A percentile compares a stretch with the other conserved stretches of the same genome.
Conservation (phyloP, 805 yeast species). For the Vanderwaltozyma polyspora region DNA sequence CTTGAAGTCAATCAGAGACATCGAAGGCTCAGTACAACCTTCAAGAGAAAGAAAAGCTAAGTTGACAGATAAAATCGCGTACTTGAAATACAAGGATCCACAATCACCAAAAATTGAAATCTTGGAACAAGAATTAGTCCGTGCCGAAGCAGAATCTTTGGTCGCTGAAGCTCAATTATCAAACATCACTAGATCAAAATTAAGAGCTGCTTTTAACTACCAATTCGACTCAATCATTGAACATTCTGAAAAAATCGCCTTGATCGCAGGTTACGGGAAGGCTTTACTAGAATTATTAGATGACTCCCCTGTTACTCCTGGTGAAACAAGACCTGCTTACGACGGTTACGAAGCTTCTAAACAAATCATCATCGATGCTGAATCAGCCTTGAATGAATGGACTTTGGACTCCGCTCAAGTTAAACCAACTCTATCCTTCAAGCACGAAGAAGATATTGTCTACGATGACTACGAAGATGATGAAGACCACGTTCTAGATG, state of each 20-base stretch:
- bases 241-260: constrained; percentile 73
- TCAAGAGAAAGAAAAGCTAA: constrained; percentile 78
- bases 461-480: constrained; percentile 41
- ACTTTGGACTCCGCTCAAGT: constrained; percentile 74
- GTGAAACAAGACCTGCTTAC: constrained; percentile 83
- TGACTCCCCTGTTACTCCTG: constrained; percentile 80
- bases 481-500: constrained; percentile 8
- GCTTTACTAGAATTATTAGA: constrained; percentile 74
- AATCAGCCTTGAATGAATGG: constrained; percentile 74
- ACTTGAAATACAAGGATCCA: constrained; percentile 76
- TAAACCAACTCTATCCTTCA: constrained; percentile 67
- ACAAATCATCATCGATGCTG: constrained; percentile 79
- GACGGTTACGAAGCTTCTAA: constrained; percentile 84
- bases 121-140: constrained; percentile 78
- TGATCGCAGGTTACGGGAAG: constrained; percentile 85
- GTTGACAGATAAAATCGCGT: constrained; percentile 76
- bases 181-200: constrained; percentile 77
- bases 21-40: constrained; percentile 81
- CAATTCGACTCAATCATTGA: constrained; percentile 81
- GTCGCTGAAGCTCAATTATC: constrained; percentile 90
- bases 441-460: constrained; percentile 43
- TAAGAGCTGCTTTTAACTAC: constrained; percentile 73
- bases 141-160: constrained; percentile 85
- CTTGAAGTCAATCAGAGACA: constrained; percentile 68
- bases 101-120: constrained; percentile 68